phyloP scores from a whole-genome alignment of 495 filamentous ascomycete genomes.

The Apiosordaria backusii region DNA sequence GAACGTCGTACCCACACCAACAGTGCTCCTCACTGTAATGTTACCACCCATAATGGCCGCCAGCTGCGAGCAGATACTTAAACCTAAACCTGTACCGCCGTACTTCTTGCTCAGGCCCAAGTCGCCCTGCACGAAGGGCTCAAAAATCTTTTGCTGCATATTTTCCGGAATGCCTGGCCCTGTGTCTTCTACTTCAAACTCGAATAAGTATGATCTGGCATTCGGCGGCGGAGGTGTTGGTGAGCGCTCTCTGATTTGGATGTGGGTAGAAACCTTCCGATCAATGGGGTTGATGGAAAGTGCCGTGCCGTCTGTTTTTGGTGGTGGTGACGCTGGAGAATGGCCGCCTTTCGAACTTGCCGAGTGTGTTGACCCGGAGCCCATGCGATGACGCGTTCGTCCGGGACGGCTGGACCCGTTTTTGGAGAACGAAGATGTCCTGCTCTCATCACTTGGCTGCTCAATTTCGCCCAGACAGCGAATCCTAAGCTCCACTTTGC shows the following conservation, averaged over 20 bases:
- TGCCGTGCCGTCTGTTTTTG: conserved; percentile 38
- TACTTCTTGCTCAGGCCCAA: conserved; percentile 83
- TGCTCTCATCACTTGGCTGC: conserved; percentile 34
- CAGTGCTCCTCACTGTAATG: conserved; percentile 67
- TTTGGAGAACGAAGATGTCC: conserved; percentile 51
- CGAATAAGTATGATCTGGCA: conserved; percentile 62
- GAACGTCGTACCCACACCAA: conserved; percentile 75
- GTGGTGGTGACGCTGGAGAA: conserved; percentile 26
- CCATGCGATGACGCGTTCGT: conserved; percentile 41
- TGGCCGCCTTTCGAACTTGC: conserved; percentile 40
- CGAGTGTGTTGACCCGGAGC: conserved; percentile 49
- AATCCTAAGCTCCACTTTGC: conserved; percentile 69
- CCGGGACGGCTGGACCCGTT: conserved; percentile 38
- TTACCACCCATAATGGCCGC: conserved; percentile 77
- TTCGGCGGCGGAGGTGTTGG: conserved; percentile 57
- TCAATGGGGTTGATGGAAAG: conserved; percentile 57
- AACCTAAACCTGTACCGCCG: conserved; percentile 84
- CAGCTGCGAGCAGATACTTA: conserved; percentile 85
- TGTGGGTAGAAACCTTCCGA: conserved; percentile 47
- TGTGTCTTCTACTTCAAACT: conserved; percentile 86
- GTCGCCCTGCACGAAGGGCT: conserved; percentile 92
- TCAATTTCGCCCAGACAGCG: conserved; percentile 61
- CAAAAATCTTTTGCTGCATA: conserved; percentile 78
- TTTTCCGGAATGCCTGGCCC: conserved; percentile 82
- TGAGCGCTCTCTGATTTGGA: conserved; percentile 53